phyloP scores from a whole-genome alignment of 2,329 filamentous ascomycete species.

The Epichloe aotearoae region DNA sequence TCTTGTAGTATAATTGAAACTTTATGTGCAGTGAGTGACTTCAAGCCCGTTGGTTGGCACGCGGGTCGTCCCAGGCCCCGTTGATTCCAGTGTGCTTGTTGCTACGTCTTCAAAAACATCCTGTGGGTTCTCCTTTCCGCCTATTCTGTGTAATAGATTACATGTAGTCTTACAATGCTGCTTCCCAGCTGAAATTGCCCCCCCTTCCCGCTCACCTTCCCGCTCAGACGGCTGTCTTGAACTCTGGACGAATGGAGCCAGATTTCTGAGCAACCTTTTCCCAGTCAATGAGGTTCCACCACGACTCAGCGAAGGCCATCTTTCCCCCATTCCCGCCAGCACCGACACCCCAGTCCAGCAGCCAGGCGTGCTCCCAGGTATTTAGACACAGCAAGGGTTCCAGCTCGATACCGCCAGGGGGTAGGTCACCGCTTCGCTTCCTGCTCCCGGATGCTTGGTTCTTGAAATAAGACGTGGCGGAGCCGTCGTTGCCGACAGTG shows the following conservation, averaged over 20 bases:
- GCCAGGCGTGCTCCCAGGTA: conserved; percentile 91
- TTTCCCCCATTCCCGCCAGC: conserved; percentile 55
- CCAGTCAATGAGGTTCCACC: conserved; percentile 91
- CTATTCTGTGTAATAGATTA: background rate
- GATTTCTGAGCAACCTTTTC: conserved; percentile 43
- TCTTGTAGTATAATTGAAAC: background rate
- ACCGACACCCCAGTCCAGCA: conserved; percentile 62
- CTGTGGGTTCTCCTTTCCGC: background rate
- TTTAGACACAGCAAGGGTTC: conserved; percentile 79
- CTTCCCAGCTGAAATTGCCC: background rate
- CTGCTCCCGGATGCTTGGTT: conserved; percentile 19
- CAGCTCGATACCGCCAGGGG: conserved; percentile 57
- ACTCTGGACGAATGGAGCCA: conserved; percentile 21
- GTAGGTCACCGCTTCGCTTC: conserved; percentile 23
- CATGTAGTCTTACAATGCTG: conserved; percentile 4
- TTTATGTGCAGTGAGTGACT: background rate
- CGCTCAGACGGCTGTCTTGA: conserved; percentile 13
- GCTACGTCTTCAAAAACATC: background rate
- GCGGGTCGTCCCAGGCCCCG: too few relatives aligned
- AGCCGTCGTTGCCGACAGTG: conserved; percentile 33
- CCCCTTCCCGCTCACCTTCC: too few relatives aligned
- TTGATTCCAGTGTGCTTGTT: background rate
- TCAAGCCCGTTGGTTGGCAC: too few relatives aligned
- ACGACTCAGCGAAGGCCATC: conserved; percentile 57
- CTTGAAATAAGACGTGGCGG: conserved; percentile 26